Conservation (phyloP, 139 green algal species). For the Asterochloris erici region DNA sequence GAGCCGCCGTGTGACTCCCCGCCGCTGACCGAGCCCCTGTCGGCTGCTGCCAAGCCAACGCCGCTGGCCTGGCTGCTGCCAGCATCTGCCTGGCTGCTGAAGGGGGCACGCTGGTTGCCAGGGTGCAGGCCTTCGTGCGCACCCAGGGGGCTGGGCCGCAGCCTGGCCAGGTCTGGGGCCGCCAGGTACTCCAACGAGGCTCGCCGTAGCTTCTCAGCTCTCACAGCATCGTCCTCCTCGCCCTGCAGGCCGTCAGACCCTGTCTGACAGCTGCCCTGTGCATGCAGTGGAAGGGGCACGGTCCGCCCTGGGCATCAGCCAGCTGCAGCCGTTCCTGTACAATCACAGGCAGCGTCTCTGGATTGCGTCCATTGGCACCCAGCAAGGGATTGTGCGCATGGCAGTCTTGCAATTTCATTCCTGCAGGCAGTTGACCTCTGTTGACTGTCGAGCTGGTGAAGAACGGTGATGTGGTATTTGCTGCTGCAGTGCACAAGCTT, state of each 20-base stretch:
- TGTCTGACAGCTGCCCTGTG: not conserved
- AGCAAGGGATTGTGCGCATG: no score
- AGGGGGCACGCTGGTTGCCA: not conserved
- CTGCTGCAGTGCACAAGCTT: not conserved
- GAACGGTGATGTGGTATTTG: not conserved
- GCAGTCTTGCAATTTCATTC: no score
- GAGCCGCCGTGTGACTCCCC: not conserved
- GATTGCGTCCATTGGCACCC: not conserved
- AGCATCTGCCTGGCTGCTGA: not conserved
- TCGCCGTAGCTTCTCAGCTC: not conserved
- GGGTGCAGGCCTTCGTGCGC: not conserved
- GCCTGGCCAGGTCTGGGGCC: not conserved
- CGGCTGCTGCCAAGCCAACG: not conserved
- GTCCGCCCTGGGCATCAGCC: not conserved
- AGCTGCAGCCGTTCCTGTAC: not conserved
- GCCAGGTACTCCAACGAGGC: constrained; percentile 2
- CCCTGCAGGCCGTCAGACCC: not conserved
- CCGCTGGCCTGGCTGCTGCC: not conserved
- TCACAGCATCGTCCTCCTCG: not conserved
- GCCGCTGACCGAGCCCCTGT: not conserved
- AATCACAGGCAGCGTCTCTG: not conserved
- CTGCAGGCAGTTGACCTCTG: no score
- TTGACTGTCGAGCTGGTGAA: not conserved
- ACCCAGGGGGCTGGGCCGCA: not conserved
- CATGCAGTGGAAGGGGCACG: not conserved